Evolutionary conservation across 2,329 filamentous ascomycete genomes (phyloP).

Genomic region (Penicillium psychrosexuale): DNA sequence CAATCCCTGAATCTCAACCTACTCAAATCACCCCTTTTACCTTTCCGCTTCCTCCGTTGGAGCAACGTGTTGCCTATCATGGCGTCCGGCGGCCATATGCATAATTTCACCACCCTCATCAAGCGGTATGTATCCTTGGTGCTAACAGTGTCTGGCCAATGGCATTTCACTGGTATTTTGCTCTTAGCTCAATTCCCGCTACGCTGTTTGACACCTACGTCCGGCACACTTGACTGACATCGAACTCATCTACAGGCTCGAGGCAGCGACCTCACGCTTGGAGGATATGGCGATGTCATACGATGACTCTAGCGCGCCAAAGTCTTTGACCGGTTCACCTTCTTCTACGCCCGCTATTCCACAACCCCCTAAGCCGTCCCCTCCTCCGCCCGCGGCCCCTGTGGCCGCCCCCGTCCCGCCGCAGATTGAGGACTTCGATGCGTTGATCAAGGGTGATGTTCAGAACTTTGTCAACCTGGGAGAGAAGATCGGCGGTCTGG

Average conservation of each 20-base stretch:
- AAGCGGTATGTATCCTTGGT: conserved; percentile 69
- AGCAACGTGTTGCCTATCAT: conserved; percentile 47
- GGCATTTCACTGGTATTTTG: neutral
- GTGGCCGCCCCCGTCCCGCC: conserved; percentile 64
- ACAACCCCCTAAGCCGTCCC: conserved; percentile 29
- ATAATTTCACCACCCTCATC: conserved; percentile 95
- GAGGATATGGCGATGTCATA: conserved; percentile 89
- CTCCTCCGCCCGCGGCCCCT: conserved; percentile 48
- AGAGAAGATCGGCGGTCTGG: conserved; percentile 69
- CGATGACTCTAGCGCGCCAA: conserved; percentile 47
- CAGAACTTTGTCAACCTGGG: conserved; percentile 75
- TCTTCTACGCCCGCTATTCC: conserved; percentile 23
- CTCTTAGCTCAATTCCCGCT: neutral
- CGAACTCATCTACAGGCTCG: conserved; percentile 68
- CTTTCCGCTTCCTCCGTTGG: conserved; percentile 5
- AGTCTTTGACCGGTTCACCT: conserved; percentile 30
- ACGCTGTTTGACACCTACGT: neutral
- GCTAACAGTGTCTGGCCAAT: neutral
- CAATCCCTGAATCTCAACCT: neutral
- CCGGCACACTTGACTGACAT: conserved; percentile 28
- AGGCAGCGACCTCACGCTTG: conserved; percentile 91
- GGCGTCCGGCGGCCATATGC: conserved; percentile 75
- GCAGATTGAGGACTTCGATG: conserved; percentile 84
- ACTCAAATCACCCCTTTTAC: neutral
- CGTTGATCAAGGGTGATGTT: conserved; percentile 69